Evolutionary conservation across 257 asterid species (phyloP).

Genomic region (Solanum arcanum): DNA sequence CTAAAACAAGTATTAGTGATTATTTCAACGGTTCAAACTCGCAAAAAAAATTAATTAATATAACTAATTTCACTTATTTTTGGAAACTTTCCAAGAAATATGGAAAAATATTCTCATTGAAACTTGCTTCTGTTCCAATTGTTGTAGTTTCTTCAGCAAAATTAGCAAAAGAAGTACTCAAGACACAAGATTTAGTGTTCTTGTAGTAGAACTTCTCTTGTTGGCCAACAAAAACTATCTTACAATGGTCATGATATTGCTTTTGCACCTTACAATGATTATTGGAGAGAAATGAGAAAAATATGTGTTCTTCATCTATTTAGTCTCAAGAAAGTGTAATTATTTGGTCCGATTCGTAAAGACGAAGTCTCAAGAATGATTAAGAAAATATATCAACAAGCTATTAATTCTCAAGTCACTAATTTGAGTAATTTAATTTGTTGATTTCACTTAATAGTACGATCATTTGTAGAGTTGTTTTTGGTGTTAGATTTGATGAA

Average conservation of each 20-base stretch:
- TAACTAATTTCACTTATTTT: neutral
- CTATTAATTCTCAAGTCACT: neutral
- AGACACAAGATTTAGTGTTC: neutral
- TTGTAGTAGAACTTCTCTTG: neutral
- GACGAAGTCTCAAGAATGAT: neutral
- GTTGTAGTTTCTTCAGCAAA: neutral
- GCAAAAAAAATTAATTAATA: too few relatives aligned
- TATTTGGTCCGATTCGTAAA: neutral
- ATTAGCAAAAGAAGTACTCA: neutral
- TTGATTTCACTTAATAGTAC: neutral
- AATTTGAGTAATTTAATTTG: neutral
- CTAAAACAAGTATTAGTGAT: too few relatives aligned
- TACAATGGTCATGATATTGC: neutral
- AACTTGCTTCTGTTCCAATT: neutral
- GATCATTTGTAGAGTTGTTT: neutral
- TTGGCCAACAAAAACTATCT: neutral
- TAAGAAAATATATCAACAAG: neutral
- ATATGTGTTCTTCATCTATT: neutral
- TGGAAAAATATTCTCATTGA: neutral
- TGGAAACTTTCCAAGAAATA: neutral
- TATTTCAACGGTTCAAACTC: too few relatives aligned
- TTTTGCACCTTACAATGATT: neutral
- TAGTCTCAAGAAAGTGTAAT: neutral
- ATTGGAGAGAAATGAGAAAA: neutral
- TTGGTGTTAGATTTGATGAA: neutral